phyloP scores from a whole-genome alignment of 2,329 filamentous ascomycete species.

The Xylariaceae sp. region DNA sequence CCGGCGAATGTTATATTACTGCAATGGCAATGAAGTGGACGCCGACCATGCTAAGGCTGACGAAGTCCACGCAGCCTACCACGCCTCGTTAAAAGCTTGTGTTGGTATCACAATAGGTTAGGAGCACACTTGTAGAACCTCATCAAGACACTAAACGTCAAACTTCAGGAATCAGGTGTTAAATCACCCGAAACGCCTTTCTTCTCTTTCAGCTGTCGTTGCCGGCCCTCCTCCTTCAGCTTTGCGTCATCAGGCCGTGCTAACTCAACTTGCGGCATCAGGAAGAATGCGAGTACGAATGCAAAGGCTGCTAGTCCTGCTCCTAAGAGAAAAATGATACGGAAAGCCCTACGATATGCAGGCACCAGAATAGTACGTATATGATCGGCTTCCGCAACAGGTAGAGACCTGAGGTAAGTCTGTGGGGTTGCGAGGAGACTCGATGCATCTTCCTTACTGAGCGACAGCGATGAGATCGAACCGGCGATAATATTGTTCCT shows the following conservation, averaged over 20 bases:
- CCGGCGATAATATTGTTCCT: conserved; percentile 37
- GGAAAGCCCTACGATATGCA: conserved; percentile 35
- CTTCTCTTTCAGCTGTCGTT: background rate
- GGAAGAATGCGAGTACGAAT: conserved; percentile 35
- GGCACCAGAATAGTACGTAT: conserved; percentile 33
- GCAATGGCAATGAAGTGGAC: too few relatives aligned
- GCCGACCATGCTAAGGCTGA: too few relatives aligned
- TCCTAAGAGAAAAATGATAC: conserved; percentile 37
- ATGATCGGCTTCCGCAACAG: conserved; percentile 25
- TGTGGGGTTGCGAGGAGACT: conserved; percentile 33
- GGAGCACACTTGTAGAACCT: too few relatives aligned
- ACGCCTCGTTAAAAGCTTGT: too few relatives aligned
- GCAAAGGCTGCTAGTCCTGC: conserved; percentile 33
- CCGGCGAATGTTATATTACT: too few relatives aligned
- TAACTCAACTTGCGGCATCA: conserved; percentile 39
- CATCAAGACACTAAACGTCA: too few relatives aligned
- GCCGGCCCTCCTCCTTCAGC: conserved; percentile 22
- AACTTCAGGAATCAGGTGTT: too few relatives aligned
- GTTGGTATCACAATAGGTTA: too few relatives aligned
- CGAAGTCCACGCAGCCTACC: too few relatives aligned
- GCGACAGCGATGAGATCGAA: conserved; percentile 25
- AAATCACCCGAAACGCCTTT: background rate
- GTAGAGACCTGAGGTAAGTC: conserved; percentile 28
- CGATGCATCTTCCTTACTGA: conserved; percentile 22
- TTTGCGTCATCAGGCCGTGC: conserved; percentile 34